Evolutionary conservation across 2,329 filamentous ascomycete species (phyloP).

Genomic region (Sclerotinia spermophila): DNA sequence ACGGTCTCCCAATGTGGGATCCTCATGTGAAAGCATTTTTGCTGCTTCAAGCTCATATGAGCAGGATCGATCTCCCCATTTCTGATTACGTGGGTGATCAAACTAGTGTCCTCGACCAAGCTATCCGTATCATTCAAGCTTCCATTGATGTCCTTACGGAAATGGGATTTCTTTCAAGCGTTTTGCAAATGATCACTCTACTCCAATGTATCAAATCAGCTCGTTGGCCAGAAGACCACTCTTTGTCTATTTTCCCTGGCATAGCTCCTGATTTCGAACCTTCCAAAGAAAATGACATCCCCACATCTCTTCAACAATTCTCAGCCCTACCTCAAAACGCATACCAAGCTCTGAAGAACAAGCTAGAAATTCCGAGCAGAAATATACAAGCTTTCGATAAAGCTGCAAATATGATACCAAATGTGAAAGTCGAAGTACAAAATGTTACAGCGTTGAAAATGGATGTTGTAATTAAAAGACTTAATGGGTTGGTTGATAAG

Average conservation of each 20-base stretch:
- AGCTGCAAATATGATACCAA: slow-evolving; percentile 63
- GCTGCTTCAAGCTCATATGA: slow-evolving; percentile 91
- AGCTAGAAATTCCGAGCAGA: slow-evolving; percentile 52
- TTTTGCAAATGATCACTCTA: slow-evolving; percentile 75
- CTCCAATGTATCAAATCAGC: slow-evolving; percentile 91
- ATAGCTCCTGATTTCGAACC: slow-evolving; percentile 45
- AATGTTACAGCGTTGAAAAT: slow-evolving; percentile 61
- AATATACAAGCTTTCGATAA: slow-evolving; percentile 47
- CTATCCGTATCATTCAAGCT: slow-evolving; percentile 94
- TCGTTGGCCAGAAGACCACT: slow-evolving; percentile 81
- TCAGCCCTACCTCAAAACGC: slow-evolving; percentile 30
- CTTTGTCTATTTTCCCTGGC: slow-evolving; percentile 75
- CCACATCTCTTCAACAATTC: slow-evolving; percentile 35
- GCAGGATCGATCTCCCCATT: slow-evolving; percentile 86
- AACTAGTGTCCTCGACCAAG: slow-evolving; percentile 84
- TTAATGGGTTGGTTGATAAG: slow-evolving; percentile 61
- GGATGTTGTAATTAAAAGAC: slow-evolving; percentile 59
- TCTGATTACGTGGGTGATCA: slow-evolving; percentile 97
- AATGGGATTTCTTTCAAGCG: slow-evolving; percentile 74
- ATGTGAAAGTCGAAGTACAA: slow-evolving; percentile 59
- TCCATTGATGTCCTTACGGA: slow-evolving; percentile 92
- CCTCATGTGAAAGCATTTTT: slow-evolving; percentile 96
- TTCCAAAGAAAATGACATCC: slow-evolving; percentile 28
- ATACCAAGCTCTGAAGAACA: slow-evolving; percentile 45
- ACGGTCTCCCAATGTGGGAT: slow-evolving; percentile 89